Base-by-base conservation (phyloP, 371 early-diverging fungal species). In the Lichtheimia corymbifera region DNA sequence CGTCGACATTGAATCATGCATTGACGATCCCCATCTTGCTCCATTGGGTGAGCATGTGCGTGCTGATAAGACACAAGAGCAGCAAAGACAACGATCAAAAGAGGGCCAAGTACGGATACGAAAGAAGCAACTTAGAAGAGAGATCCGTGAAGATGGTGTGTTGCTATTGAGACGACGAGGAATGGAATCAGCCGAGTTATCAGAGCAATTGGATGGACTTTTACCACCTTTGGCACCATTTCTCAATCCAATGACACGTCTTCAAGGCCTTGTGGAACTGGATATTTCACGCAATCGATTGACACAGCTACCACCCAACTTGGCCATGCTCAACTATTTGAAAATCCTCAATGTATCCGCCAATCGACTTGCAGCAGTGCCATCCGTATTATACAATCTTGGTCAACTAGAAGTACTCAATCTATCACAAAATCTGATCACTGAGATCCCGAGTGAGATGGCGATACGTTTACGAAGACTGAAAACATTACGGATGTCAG, bases 1-100 rank as follows among this genome's bases (percentile, higher is more conserved):
- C 20, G 58, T 78, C 51, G 86, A 86, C 68, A 86, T 86, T 65
- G 86, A 86, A 44, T 70, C 84, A 7, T 86, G 86, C 65, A 83
- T 85, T 51, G 86, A 85, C 59, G 67, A 83, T 58, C 86, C 86
- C 1, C 56, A 68, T 28, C 69, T 85, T n/a, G 85, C 85, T 7
- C 85, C 85, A 9, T 62, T 85, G 6, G 85, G 85, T 5, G 65
- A 64, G 22, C 85, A 85, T 62, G 79, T 85, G 6, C 56, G 44
- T 27, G 30, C 28, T 27, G 35, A 54, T 7, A 20, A 20, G n/a
- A 35, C 11, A 35, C 35, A 35, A 35, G 35, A 35, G 9, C 35
- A 35, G 9, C 35, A 35, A 35, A 35, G 11, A 35, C 40, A 25
- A 20, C 24, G 43, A 11, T 14, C 9, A 3, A 57, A 44, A 12